phyloP scores from a whole-genome alignment of 345 rosid species.

The Camelina hispida region DNA sequence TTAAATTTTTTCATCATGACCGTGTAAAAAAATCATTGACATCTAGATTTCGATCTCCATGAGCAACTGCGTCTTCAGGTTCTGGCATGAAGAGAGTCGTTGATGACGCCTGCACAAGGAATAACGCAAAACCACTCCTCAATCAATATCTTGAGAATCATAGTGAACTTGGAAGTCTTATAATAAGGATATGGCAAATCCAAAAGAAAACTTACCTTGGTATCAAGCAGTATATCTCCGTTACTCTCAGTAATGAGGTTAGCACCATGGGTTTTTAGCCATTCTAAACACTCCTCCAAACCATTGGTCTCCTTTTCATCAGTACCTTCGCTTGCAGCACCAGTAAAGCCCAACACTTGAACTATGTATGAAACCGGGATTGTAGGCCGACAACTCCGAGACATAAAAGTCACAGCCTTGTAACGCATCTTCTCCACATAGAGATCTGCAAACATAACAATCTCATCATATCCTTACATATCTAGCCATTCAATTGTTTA shows the following conservation, averaged over 20 bases:
- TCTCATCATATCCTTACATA: background rate
- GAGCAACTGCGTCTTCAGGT: slow-evolving; percentile 94
- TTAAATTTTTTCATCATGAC: slow-evolving; percentile 38
- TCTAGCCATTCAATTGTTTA: slow-evolving; percentile 17
- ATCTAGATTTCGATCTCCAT: slow-evolving; percentile 88
- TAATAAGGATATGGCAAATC: background rate
- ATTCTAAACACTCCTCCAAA: slow-evolving; percentile 75
- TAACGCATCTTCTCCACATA: slow-evolving; percentile 91
- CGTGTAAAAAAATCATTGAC: slow-evolving; percentile 89
- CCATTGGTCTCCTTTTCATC: slow-evolving; percentile 63
- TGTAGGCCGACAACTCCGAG: slow-evolving; percentile 89
- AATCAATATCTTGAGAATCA: slow-evolving; percentile 6
- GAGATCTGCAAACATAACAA: slow-evolving; percentile 67
- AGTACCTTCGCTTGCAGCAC: slow-evolving; percentile 52
- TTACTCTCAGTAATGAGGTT: slow-evolving; percentile 58
- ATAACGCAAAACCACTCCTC: slow-evolving; percentile 25
- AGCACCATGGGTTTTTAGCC: slow-evolving; percentile 94
- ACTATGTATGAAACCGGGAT: slow-evolving; percentile 77
- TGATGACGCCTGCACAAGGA: slow-evolving; percentile 69
- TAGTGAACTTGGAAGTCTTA: slow-evolving; percentile 3
- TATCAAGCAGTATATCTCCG: slow-evolving; percentile 81
- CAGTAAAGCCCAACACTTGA: slow-evolving; percentile 72
- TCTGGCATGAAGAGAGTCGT: slow-evolving; percentile 86
- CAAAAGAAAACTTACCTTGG: slow-evolving; percentile 59
- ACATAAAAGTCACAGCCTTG: slow-evolving; percentile 86